phyloP scores from a whole-genome alignment of 1,284 basidiomycete species.

The Chiua sp. region DNA sequence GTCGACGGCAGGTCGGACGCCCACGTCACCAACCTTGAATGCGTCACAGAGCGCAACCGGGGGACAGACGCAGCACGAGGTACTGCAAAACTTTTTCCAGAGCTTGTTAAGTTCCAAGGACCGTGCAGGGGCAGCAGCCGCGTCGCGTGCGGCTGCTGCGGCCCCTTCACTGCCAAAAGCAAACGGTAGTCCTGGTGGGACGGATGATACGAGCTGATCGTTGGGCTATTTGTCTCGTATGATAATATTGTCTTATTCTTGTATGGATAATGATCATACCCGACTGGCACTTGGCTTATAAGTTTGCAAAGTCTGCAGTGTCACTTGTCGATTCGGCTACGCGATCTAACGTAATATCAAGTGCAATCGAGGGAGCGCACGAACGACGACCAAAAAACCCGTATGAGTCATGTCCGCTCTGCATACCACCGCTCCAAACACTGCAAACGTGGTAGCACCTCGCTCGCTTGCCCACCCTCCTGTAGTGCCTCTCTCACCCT shows the following conservation, averaged over 20 bases:
- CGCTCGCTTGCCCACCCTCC: constrained; percentile 22
- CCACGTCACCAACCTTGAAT: constrained; percentile 47
- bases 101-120: constrained; percentile 75
- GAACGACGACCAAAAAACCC: too few species aligned
- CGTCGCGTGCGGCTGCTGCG: constrained; percentile 28
- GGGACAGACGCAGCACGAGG: constrained; percentile 77
- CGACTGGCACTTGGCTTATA: not conserved
- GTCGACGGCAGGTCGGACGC: constrained; percentile 22
- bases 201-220: constrained; percentile 42
- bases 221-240: not conserved
- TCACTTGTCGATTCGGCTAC: too few species aligned
- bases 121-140: constrained; percentile 40
- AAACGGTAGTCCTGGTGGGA: constrained; percentile 38
- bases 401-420: not conserved
- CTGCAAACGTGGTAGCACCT: constrained; percentile 33
- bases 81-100: constrained; percentile 88
- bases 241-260: not conserved
- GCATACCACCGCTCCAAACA: constrained; percentile 27
- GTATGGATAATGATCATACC: constrained; percentile 7
- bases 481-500: constrained; percentile 26
- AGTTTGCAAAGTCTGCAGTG: too few species aligned
- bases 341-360: too few species aligned
- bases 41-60: constrained; percentile 54
- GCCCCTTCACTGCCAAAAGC: constrained; percentile 25
- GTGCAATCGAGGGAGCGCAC: too few species aligned